Conservation (phyloP, 192 early-diverging fungal species). For the Dissophora globulifera region DNA sequence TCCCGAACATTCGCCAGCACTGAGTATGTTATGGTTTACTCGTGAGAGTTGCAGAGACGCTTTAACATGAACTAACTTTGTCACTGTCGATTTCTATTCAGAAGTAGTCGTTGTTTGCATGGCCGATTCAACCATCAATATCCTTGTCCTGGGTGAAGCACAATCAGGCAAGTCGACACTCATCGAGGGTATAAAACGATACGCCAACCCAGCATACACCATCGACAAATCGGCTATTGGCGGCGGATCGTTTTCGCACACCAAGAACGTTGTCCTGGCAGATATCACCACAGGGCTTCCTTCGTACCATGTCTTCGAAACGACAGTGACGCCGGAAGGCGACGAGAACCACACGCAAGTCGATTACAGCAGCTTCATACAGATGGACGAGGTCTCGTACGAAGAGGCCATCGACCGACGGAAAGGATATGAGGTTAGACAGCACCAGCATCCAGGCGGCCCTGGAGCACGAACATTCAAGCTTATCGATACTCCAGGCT, state of each 20-base stretch:
- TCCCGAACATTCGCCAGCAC: no score
- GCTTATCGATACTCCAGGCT: conserved; percentile 20
- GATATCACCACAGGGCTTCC: background rate
- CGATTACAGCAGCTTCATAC: conserved; percentile 1
- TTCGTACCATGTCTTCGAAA: conserved; percentile 2
- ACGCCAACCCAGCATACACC: conserved; percentile 5
- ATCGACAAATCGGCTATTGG: conserved; percentile 1
- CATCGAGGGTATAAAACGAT: conserved; percentile 10
- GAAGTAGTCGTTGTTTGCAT: background rate
- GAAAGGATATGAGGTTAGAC: background rate
- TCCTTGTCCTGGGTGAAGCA: conserved; percentile 16
- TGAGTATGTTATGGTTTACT: no score
- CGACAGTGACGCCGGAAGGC: background rate
- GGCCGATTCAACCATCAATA: background rate
- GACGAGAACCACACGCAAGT: no score
- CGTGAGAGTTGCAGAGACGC: no score
- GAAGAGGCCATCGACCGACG: background rate
- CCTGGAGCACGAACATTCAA: background rate
- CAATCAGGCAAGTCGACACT: conserved; percentile 24
- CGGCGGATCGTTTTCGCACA: background rate
- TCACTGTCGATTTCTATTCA: no score
- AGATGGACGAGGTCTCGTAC: no score
- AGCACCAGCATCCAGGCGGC: background rate
- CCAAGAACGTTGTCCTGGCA: conserved; percentile 2
- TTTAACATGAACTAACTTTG: no score